Base-by-base conservation (phyloP, 306 rosid genomes). In the Pterocarpus santalinus region DNA sequence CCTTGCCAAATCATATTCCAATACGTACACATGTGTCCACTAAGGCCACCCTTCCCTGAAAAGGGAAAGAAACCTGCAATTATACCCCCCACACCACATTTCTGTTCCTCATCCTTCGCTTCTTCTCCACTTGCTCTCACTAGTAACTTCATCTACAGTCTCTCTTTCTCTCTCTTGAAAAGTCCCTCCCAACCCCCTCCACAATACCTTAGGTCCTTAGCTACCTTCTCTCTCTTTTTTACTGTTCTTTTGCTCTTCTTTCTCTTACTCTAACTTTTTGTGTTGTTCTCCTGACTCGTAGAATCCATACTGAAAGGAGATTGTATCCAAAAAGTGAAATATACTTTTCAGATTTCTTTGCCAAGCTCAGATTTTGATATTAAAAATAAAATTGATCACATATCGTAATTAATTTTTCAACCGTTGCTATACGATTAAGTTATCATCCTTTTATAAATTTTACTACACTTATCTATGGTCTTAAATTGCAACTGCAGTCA, bases 1-100 rank as follows among this genome's bases (percentile, higher is more conserved):
- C 87, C 71, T 69, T 81, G 83, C 84, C 86, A 84, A 87, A 81
- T 87, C 90, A 84, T 57, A 69, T 74, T 87, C 90, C 88, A 84
- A 81, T 78, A 84, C 2, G 36, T 56, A 73, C 62, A 80, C 86
- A 78, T 84, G 90, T 84, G 86, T 84, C 90, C 90, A 87, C 88
- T 87, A 47, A 80, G 46, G 58, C 80, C 80, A 70, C 83, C 83
- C 78, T 55, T 80, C 82, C 58, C 83, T 60, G 74, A 61, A 76
- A 76, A 86, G 52, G 73, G 78, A 61, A 12, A 72, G 15, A 65
- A 72, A 16, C 34, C 28, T 76, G 71, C 66, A 83, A 83, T 83
- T 77, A 72, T 77, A 41, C 3, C 68, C 13, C 39, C 72, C 79
- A 74, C 58, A 58, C 62, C 30, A 44, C 65, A 52, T 60, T 60